Conservation (phyloP, 1,284 basidiomycete species). For the Trametes pubescens region DNA sequence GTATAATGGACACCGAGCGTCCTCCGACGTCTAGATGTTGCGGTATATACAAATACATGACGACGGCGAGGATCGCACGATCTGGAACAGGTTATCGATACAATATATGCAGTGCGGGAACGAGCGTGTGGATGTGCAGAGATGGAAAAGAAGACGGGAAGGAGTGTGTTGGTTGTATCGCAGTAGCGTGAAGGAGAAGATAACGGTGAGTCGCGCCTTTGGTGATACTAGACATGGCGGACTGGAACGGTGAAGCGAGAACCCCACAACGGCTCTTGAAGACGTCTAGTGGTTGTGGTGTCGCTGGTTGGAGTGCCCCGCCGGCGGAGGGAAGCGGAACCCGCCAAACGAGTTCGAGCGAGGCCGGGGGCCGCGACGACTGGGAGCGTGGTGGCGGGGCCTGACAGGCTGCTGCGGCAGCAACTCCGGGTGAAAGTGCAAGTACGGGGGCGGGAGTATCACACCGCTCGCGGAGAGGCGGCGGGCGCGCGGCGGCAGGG, state of each 20-base stretch:
- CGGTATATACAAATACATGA: too few relatives aligned
- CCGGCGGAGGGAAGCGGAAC: neutral
- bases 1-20: too few relatives aligned
- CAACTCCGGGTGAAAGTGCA: neutral
- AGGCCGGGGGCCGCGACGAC: slow-evolving; percentile 4
- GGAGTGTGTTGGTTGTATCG: neutral
- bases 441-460: neutral
- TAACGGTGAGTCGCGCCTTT: too few relatives aligned
- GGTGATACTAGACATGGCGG: too few relatives aligned
- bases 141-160: neutral
- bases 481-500: neutral
- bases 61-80: too few relatives aligned
- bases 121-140: neutral
- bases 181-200: too few relatives aligned
- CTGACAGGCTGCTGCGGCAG: neutral
- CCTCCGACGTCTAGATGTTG: too few relatives aligned
- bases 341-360: slow-evolving; percentile 16
- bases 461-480: neutral
- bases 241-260: too few relatives aligned
- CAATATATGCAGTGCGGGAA: neutral
- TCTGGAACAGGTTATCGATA: too few relatives aligned
- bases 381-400: neutral
- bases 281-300: neutral
- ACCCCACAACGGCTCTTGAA: neutral
- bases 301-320: neutral